Conservation (phyloP, 1,284 basidiomycete genomes). For the Pholiota adiposa region DNA sequence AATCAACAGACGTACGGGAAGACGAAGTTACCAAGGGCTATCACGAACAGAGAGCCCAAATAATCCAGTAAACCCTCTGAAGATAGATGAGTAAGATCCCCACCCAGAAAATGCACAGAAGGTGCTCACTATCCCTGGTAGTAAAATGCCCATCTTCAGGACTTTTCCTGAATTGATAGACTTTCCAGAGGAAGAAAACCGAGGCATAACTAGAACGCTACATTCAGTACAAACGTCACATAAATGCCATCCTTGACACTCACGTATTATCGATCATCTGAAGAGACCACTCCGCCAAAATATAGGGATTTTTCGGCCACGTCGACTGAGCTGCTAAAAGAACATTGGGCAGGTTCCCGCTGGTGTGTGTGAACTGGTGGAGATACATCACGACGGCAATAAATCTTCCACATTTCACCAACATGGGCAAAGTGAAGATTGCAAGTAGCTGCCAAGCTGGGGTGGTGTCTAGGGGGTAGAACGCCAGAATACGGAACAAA, state of each 20-base stretch:
- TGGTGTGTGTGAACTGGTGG: constrained; percentile 6
- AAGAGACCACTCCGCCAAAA: constrained; percentile 27
- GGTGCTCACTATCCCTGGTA: constrained; percentile 10
- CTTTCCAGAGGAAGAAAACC: constrained; percentile 28
- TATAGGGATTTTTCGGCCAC: constrained; percentile 11
- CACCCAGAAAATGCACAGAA: not conserved
- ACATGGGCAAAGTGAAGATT: constrained; percentile 28
- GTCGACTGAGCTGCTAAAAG: constrained; percentile 10
- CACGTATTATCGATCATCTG: constrained; percentile 38
- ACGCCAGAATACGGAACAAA: constrained; percentile 34
- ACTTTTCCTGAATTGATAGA: constrained; percentile 11
- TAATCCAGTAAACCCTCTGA: constrained; percentile 24
- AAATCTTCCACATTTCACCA: constrained; percentile 32
- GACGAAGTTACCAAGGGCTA: constrained; percentile 38
- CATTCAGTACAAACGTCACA: too few species aligned
- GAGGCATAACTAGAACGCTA: constrained; percentile 29
- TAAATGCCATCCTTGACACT: too few species aligned
- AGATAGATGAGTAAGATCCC: not conserved
- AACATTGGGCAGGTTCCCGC: constrained; percentile 3
- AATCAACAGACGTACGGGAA: constrained; percentile 30
- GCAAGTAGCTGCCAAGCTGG: constrained; percentile 19
- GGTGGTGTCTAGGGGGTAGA: constrained; percentile 32
- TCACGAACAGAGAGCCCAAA: constrained; percentile 31
- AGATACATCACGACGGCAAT: constrained; percentile 17
- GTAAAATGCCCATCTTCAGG: not conserved